Base-by-base conservation (phyloP, 306 rosid species). In the Rubus parviflorus region DNA sequence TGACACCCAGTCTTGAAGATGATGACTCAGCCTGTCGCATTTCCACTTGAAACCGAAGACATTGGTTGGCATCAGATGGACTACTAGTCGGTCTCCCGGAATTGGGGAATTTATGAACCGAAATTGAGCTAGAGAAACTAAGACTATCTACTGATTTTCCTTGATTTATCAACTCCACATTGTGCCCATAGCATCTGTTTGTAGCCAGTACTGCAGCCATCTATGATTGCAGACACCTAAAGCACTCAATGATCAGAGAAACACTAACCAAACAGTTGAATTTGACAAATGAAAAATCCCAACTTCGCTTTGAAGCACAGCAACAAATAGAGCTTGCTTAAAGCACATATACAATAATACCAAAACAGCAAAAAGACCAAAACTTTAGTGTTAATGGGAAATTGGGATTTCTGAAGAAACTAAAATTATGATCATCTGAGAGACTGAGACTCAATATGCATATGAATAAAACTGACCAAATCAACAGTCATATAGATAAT, bases 121-220 rank as follows among this genome's bases (percentile, higher is more conserved):
- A 88, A 82, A 90, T 78, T 46, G 91, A 84, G 81, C 77, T 67
- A 41, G 96, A 85, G 84, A 89, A 95, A 70, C 92, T 77, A 51
- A 90, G 86, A 71, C 78, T 77, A 40, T 87, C 80, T 13, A 49
- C 77, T 14, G 76, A 35, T 84, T 81, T 84, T 69, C 79, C 86
- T 19, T 84, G 92, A 60, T 75, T 81, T 75, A 75, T 60, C 52
- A 78, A 72, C 85, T 83, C 87, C 69, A 82, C 74, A 81, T 82
- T 80, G 73, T 68, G 85, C 81, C 83, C 81, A 70, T 79, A 85
- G 83, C 83, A 84, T 79, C 92, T 82, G 60, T 90, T 80, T 56
- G 88, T 89, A 82, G 97, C 93, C 87, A 89, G 83, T 69, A 77
- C 86, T 81, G 83, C 89, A 67, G 89, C 89, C 90, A 86, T 89